Percentiles rank a stretch among this genome's conserved stretches.
phyloP scores from a whole-genome alignment of 163 green algal genomes.

The Scenedesmus sp. region DNA sequence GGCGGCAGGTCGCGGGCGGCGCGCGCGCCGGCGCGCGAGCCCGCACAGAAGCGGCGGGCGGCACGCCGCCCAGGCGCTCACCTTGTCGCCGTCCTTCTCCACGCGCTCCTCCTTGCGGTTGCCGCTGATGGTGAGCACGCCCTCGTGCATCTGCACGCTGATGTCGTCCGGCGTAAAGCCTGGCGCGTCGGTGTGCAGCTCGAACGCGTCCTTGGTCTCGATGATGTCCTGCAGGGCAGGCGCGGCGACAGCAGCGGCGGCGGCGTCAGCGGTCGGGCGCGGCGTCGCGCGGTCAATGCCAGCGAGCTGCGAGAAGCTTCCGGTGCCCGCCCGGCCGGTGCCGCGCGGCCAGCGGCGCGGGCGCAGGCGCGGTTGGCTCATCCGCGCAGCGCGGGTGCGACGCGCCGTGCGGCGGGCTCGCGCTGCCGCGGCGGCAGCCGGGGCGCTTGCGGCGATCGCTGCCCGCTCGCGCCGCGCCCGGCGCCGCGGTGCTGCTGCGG shows the following conservation, averaged over 20 bases:
- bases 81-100: constrained; percentile 36
- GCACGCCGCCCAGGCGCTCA: too few relatives aligned
- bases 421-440: constrained; percentile 3
- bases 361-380: background rate
- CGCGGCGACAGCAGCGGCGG: background rate
- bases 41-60: too few relatives aligned
- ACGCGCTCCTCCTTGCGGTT: constrained; percentile 39
- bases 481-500: background rate
- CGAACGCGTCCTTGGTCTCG: constrained; percentile 38
- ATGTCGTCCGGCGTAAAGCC: constrained; percentile 42
- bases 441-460: background rate
- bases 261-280: background rate
- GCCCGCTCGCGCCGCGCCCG: background rate
- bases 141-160: constrained; percentile 41
- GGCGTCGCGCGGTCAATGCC: background rate
- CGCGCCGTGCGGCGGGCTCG: background rate
- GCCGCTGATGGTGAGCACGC: constrained; percentile 48
- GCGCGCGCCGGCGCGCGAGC: too few relatives aligned
- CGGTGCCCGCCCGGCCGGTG: too few relatives aligned
- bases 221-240: constrained; percentile 31
- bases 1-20: too few relatives aligned
- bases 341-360: too few relatives aligned
- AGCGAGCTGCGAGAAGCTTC: background rate
- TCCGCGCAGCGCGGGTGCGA: background rate
- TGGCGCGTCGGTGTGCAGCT: constrained; percentile 45